Conservation (phyloP, 139 green algal genomes). For the Micractinium sp. region DNA sequence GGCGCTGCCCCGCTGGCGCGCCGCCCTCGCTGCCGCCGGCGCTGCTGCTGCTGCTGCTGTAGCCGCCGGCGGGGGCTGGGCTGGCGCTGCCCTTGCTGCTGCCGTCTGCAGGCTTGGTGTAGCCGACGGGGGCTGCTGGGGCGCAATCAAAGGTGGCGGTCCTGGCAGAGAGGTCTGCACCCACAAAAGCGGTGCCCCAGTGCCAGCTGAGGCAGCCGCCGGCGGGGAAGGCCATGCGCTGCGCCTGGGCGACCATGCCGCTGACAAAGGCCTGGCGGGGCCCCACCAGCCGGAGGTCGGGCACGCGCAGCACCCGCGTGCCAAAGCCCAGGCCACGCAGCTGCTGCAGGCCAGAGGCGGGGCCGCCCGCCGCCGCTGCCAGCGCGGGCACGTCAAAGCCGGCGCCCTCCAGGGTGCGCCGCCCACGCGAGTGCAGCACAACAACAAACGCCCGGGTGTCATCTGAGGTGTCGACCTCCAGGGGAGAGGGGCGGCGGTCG, state of each 20-base stretch:
- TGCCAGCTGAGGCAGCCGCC: not conserved
- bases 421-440: not conserved
- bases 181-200: not conserved
- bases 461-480: not conserved
- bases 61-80: not conserved
- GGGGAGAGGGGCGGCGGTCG: not conserved
- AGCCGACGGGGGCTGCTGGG: not conserved
- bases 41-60: not conserved
- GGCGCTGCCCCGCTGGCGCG: not conserved
- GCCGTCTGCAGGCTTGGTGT: not conserved
- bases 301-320: not conserved
- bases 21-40: not conserved
- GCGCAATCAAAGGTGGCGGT: not conserved
- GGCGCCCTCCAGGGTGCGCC: not conserved
- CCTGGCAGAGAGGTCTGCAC: not conserved
- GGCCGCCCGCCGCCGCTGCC: not conserved
- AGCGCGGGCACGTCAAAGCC: not conserved
- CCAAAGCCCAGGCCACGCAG: not conserved
- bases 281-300: conserved; percentile 3
- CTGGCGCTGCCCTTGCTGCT: not conserved
- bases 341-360: not conserved
- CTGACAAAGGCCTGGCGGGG: conserved; percentile 5
- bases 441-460: not conserved
- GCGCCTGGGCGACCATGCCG: conserved; percentile 1
- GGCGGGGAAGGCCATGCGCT: not conserved